Percentiles rank a stretch among this genome's conserved stretches.
Evolutionary conservation across 208 protist species (phyloP).

Genomic region (Acanthamoeba polyphaga): DNA sequence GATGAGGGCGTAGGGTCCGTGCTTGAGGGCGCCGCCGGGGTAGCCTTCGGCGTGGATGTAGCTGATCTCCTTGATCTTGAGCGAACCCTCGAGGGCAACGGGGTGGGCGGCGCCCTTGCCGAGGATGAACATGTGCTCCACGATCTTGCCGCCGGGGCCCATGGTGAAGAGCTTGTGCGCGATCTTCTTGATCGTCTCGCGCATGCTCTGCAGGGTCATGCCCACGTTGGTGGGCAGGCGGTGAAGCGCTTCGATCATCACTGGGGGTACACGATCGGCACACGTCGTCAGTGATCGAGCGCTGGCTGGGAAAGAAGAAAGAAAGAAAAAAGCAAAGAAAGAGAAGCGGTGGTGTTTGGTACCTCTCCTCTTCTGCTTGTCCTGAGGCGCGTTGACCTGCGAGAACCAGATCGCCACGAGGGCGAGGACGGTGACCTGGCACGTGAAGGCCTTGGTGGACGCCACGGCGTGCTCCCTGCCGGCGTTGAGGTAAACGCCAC

Average conservation of each 20-base stretch:
- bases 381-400: conserved; percentile 46
- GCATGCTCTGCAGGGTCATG: conserved; percentile 77
- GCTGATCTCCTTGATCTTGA: conserved; percentile 98
- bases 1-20: conserved; percentile 98
- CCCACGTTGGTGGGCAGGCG: conserved; percentile 85
- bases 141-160: conserved; percentile 27
- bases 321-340: neutral
- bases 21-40: conserved; percentile 96
- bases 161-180: conserved; percentile 83
- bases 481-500: conserved; percentile 89
- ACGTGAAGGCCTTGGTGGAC: conserved; percentile 90
- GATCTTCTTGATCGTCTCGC: conserved; percentile 79
- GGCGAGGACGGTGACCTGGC: conserved; percentile 83
- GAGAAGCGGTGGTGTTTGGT: neutral
- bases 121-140: conserved; percentile 46
- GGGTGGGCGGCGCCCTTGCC: conserved; percentile 76
- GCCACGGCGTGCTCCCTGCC: conserved; percentile 89
- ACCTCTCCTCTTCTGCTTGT: conserved; percentile 74
- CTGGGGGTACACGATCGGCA: conserved; percentile 74
- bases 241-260: conserved; percentile 86
- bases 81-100: conserved; percentile 93
- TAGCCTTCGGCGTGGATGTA: conserved; percentile 97
- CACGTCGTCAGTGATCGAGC: neutral
- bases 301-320: too few species aligned
- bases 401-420: conserved; percentile 79